Percentiles rank a stretch among this genome's conserved stretches.
These are phyloP conservation scores for Metschnikowia hibisci DNA, from an alignment of 805 yeast genomes.

Conservation along the genomic window DNA sequence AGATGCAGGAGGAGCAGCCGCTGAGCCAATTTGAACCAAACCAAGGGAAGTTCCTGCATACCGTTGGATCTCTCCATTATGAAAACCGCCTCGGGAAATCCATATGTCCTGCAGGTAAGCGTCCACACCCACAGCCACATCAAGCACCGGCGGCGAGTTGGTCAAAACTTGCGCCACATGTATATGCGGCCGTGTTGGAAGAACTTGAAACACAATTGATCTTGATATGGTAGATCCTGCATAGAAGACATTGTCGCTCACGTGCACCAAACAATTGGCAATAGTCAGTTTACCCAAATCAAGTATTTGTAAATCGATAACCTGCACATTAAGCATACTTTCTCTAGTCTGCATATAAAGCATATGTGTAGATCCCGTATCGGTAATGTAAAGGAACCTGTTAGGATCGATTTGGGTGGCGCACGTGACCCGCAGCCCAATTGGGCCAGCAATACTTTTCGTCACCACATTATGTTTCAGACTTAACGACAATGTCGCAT, in stretches of 20 bases:
- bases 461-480: conserved; percentile 8
- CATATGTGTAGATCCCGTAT: conserved; percentile 27
- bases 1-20: neutral
- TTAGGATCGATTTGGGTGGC: conserved; percentile 24
- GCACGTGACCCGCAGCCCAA: conserved; percentile 11
- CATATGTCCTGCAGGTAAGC: conserved; percentile 12
- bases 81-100: conserved; percentile 34
- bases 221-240: conserved; percentile 29
- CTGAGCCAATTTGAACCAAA: neutral
- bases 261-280: conserved; percentile 26
- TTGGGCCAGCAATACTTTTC: conserved; percentile 2
- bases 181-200: conserved; percentile 25
- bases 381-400: conserved; percentile 26
- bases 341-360: conserved; percentile 16
- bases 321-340: neutral
- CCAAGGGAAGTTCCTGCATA: neutral
- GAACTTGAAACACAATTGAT: conserved; percentile 27
- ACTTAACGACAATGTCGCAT: conserved; percentile 7
- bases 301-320: conserved; percentile 20
- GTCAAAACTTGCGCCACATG: conserved; percentile 19
- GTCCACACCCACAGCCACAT: conserved; percentile 14
- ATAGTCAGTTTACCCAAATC: conserved; percentile 30
- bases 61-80: conserved; percentile 28
- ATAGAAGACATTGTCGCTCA: conserved; percentile 25
- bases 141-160: conserved; percentile 33